Percentiles rank a stretch among this genome's conserved stretches.
Conservation (phyloP, 208 protist species). For the Novymonas esmeraldas region DNA sequence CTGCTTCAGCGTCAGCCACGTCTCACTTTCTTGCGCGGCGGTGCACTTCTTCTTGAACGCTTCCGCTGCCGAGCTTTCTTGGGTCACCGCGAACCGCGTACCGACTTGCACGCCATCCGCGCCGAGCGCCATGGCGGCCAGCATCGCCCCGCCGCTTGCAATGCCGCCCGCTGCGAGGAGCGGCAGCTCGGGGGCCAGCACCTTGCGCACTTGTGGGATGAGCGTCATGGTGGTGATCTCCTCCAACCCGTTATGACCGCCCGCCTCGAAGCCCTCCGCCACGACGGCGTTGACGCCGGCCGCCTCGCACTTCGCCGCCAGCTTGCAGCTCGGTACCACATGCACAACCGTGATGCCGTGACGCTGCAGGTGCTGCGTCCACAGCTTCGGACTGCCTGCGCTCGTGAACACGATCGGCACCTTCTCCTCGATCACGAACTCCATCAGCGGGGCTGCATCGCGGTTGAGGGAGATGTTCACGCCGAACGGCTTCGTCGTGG, state of each 20-base stretch:
- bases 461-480: slow-evolving; percentile 74
- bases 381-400: slow-evolving; percentile 76
- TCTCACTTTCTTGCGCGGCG: slow-evolving; percentile 47
- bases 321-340: slow-evolving; percentile 80
- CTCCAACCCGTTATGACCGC: slow-evolving; percentile 68
- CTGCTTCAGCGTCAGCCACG: slow-evolving; percentile 68
- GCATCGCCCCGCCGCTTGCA: slow-evolving; percentile 58
- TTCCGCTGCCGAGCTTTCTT: slow-evolving; percentile 55
- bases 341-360: slow-evolving; percentile 75
- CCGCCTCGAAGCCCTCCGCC: slow-evolving; percentile 83
- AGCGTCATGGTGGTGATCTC: slow-evolving; percentile 74
- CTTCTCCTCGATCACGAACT: slow-evolving; percentile 81
- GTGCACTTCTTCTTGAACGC: slow-evolving; percentile 60
- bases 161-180: slow-evolving; percentile 78
- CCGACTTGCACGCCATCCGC: slow-evolving; percentile 81
- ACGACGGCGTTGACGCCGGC: slow-evolving; percentile 80
- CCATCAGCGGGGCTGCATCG: slow-evolving; percentile 47
- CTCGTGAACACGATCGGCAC: slow-evolving; percentile 89
- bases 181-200: slow-evolving; percentile 63
- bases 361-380: slow-evolving; percentile 69
- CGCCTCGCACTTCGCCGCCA: slow-evolving; percentile 73
- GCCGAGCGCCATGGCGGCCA: slow-evolving; percentile 71
- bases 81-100: slow-evolving; percentile 75
- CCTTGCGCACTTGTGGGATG: slow-evolving; percentile 58
- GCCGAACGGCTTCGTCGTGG: slow-evolving; percentile 71